Percentiles rank a stretch among this genome's conserved stretches.
Conservation (phyloP, 2,329 filamentous ascomycete genomes). For the Aspergillus ochraceoroseus region DNA sequence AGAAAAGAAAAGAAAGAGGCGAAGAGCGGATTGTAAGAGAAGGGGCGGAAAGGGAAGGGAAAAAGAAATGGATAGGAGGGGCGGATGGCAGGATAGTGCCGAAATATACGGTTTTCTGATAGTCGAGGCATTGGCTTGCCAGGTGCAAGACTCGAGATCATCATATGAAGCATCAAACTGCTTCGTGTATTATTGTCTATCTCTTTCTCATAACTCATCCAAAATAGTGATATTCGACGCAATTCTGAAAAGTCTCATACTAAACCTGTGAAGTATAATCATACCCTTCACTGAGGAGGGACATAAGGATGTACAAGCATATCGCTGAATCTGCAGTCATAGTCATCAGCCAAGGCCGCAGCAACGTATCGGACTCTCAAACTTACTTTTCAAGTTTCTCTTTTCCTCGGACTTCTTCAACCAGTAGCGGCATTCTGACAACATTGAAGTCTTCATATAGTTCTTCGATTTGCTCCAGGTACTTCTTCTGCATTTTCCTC, state of each 20-base stretch:
- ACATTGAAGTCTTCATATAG: slow-evolving; percentile 99
- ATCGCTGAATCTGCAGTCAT: slow-evolving; percentile 43
- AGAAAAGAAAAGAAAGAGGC: neutral
- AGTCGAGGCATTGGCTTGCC: neutral
- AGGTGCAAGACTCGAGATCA: slow-evolving; percentile 4
- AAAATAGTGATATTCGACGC: slow-evolving; percentile 18
- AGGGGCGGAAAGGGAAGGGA: neutral
- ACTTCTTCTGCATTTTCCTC: slow-evolving; percentile 99
- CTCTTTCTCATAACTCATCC: slow-evolving; percentile 39
- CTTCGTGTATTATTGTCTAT: slow-evolving; percentile 35
- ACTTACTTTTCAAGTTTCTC: slow-evolving; percentile 78
- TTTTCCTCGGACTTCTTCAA: slow-evolving; percentile 93
- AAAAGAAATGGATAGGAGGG: neutral
- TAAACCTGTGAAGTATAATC: slow-evolving; percentile 17
- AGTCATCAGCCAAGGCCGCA: slow-evolving; percentile 16
- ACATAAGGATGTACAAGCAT: slow-evolving; percentile 49
- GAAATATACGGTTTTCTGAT: neutral
- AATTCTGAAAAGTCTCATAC: slow-evolving; percentile 14
- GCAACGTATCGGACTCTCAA: slow-evolving; percentile 2
- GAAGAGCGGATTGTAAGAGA: neutral
- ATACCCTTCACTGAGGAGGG: slow-evolving; percentile 38
- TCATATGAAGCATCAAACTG: slow-evolving; percentile 15
- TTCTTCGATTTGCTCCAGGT: slow-evolving; percentile 97
- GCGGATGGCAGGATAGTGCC: too few species aligned
- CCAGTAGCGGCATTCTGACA: slow-evolving; percentile 92